These are phyloP conservation scores for Xylariaceae sp. DNA, from an alignment of 2,329 filamentous ascomycete genomes.

Conservation along the genomic window DNA sequence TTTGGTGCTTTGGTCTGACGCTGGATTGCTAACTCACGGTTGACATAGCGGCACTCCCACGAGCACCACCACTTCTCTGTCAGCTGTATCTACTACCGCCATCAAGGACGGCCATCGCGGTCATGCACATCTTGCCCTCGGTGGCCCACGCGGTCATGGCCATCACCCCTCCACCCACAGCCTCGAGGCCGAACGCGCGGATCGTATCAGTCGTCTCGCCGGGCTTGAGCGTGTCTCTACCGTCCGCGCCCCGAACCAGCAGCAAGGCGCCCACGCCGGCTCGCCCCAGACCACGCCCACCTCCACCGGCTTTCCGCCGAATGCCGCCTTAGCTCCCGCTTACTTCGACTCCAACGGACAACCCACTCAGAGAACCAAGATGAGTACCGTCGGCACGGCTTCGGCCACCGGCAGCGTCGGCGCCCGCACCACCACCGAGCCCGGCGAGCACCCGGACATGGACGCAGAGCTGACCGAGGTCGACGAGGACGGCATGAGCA, in stretches of 20 bases:
- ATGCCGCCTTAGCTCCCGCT: constrained; percentile 50
- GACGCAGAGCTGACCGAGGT: constrained; percentile 53
- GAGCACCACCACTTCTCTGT: constrained; percentile 86
- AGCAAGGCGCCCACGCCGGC: constrained; percentile 33
- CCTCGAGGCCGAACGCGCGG: constrained; percentile 85
- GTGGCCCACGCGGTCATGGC: constrained; percentile 51
- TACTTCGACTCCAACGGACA: constrained; percentile 80
- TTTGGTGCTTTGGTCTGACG: constrained; percentile 1
- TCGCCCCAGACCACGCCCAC: constrained; percentile 50
- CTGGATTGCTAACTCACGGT: too few relatives aligned
- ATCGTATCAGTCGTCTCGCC: constrained; percentile 89
- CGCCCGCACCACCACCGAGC: constrained; percentile 50
- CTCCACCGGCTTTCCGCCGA: constrained; percentile 42
- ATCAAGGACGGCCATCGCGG: constrained; percentile 96
- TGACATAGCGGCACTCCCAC: constrained; percentile 77
- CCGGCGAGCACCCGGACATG: constrained; percentile 51
- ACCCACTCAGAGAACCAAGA: constrained; percentile 66
- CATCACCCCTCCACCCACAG: constrained; percentile 63
- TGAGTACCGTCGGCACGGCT: constrained; percentile 86
- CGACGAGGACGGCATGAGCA: constrained; percentile 65
- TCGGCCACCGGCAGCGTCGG: constrained; percentile 79
- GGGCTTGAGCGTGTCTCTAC: constrained; percentile 86
- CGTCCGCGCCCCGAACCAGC: constrained; percentile 51
- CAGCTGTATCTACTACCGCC: constrained; percentile 84
- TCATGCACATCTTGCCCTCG: constrained; percentile 58